phyloP scores from a whole-genome alignment of 208 protist genomes.

The Wallacemonas collosoma region DNA sequence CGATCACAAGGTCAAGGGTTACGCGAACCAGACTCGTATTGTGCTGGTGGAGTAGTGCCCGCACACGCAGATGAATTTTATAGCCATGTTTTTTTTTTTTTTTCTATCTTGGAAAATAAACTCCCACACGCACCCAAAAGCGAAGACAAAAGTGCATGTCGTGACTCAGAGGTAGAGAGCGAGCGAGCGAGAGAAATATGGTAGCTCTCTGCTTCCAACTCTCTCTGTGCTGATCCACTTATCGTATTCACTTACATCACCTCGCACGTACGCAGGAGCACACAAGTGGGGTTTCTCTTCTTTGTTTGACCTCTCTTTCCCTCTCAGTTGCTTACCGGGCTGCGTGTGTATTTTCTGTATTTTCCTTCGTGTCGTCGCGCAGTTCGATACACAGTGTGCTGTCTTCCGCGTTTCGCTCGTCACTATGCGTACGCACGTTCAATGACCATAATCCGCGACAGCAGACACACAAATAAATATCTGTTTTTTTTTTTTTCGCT shows the following conservation, averaged over 20 bases:
- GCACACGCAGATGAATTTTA: neutral
- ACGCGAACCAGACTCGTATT: constrained; percentile 86
- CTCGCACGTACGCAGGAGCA: neutral
- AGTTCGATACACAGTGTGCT: too few relatives aligned
- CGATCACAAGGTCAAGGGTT: constrained; percentile 88
- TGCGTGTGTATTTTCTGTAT: too few relatives aligned
- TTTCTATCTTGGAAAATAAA: constrained; percentile 16
- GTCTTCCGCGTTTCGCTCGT: too few relatives aligned
- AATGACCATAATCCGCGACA: neutral
- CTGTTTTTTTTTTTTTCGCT: constrained; percentile 24
- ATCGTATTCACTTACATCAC: neutral
- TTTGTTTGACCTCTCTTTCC: too few relatives aligned
- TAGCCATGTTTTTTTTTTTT: constrained; percentile 14
- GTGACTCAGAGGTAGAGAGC: too few relatives aligned
- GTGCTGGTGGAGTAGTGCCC: constrained; percentile 45
- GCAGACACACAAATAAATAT: constrained; percentile 5
- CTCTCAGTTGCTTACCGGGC: too few relatives aligned
- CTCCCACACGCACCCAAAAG: neutral
- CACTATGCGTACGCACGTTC: too few relatives aligned
- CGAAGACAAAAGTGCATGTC: neutral
- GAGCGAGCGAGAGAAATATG: too few relatives aligned
- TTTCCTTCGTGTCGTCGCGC: too few relatives aligned
- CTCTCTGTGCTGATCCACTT: neutral
- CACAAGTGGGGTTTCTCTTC: neutral
- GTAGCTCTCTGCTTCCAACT: neutral